Evolutionary conservation across 2,329 filamentous ascomycete genomes (phyloP).

Genomic region (Metarhizium anisopliae): DNA sequence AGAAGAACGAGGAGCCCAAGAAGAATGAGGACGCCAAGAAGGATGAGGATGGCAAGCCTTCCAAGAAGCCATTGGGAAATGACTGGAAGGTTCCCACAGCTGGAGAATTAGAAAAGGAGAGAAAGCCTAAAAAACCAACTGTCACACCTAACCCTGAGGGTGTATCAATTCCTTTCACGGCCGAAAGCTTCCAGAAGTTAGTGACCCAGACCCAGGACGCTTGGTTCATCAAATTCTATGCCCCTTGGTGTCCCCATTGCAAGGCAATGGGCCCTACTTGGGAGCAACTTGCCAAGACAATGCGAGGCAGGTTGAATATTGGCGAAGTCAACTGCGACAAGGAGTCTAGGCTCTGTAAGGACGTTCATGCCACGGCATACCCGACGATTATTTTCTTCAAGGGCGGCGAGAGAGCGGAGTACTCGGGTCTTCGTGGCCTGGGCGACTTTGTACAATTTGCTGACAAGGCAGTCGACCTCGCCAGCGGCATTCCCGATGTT

Average conservation of each 20-base stretch:
- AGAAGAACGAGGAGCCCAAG: constrained; percentile 15
- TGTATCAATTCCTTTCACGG: constrained; percentile 63
- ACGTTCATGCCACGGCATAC: constrained; percentile 69
- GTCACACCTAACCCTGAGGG: constrained; percentile 66
- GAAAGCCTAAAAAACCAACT: constrained; percentile 37
- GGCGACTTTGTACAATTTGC: constrained; percentile 85
- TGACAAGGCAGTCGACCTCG: constrained; percentile 73
- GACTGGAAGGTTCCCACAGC: constrained; percentile 22
- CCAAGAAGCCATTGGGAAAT: constrained; percentile 17
- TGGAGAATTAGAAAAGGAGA: constrained; percentile 20
- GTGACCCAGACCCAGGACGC: constrained; percentile 84
- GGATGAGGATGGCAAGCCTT: not conserved
- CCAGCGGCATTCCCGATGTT: constrained; percentile 71
- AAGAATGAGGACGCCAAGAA: not conserved
- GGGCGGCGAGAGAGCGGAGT: constrained; percentile 85
- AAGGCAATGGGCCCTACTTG: constrained; percentile 87
- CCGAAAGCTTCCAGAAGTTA: constrained; percentile 75
- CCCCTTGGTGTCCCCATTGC: constrained; percentile 94
- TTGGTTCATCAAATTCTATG: constrained; percentile 99
- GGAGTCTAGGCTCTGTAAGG: constrained; percentile 84
- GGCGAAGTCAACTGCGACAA: constrained; percentile 93
- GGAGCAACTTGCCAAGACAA: constrained; percentile 81
- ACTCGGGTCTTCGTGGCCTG: constrained; percentile 81
- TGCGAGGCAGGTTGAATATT: constrained; percentile 82
- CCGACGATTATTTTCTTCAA: constrained; percentile 92